Evolutionary conservation across 148 eudicot genomes (phyloP).

Genomic region (Vaccinium macrocarpon): DNA sequence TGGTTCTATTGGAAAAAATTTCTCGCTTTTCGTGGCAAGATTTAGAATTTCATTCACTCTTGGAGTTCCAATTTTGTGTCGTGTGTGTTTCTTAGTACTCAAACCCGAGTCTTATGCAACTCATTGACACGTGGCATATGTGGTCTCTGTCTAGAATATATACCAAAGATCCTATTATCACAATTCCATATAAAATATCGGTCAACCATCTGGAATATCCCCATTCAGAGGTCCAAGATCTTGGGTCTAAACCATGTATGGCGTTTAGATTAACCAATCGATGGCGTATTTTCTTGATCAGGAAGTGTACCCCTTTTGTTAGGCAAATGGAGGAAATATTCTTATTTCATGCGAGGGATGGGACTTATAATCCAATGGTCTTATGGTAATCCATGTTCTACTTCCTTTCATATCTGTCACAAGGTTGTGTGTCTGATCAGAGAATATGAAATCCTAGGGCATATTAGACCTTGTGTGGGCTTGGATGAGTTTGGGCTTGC

Average conservation of each 20-base stretch:
- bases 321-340: neutral
- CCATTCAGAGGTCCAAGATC: neutral
- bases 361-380: neutral
- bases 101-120: neutral
- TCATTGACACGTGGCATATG: neutral
- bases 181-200: neutral
- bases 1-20: neutral
- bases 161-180: neutral
- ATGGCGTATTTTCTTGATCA: neutral
- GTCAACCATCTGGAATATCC: neutral
- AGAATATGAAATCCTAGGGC: neutral
- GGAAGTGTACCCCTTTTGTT: neutral
- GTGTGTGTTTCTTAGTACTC: neutral
- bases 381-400: neutral
- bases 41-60: neutral
- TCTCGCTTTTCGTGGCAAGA: neutral
- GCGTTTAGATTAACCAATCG: neutral
- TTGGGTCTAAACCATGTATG: neutral
- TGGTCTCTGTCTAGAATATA: neutral
- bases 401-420: neutral
- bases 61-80: neutral
- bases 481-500: neutral
- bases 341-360: neutral
- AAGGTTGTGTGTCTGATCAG: neutral
- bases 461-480: neutral